Base-by-base conservation (phyloP, 768 basidiomycete genomes). In the Stropharia rugosoannulata region DNA sequence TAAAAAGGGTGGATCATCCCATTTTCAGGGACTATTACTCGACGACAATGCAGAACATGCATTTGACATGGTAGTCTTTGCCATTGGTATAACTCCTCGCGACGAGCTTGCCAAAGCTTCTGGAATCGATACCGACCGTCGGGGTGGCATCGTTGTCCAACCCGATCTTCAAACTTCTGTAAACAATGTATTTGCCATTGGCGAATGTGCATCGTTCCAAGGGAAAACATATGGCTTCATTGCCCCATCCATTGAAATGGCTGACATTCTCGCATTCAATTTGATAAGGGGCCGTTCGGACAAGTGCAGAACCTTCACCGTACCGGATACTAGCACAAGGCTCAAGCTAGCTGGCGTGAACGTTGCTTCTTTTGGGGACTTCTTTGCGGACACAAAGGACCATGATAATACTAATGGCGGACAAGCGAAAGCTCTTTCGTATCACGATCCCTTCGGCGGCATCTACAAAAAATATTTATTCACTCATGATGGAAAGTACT, bases 401-500 rank as follows among this genome's bases (percentile, higher is more conserved):
- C 53, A 57, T 49, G 12, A 45, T 13, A 55, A 58, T 51, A 57
- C 4, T 19, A 37, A 35, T 19, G 18, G 50, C 2, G 42, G 3
- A 7, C 75, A 81, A 0, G 73, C 86, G 62, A 81, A 85, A 61
- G 81, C 81, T 49, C 70, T 90, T 39, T 79, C 80, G 3, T 91
- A 90, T 67, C 76, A 81, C 44, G 89, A 91, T 63, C 89, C 89
- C 0, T 89, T 91, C 67, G 73, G 76, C n/a, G 75, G 75, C 2
- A 79, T 82, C 8, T 91, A 90, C 74, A 89, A 90, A 70, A 90
- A 89, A 71, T 89, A 87, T 58, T 80, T 90, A 41, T 90, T 90
- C 66, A 85, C 79, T 10, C 77, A 77, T 7, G 86, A 90, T 62
- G 89, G 88, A 10, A 84, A 85, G 67, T 78, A 86, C 60, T 73